Conservation (phyloP, 345 rosid species). For the Excoecaria cochinchinensis region DNA sequence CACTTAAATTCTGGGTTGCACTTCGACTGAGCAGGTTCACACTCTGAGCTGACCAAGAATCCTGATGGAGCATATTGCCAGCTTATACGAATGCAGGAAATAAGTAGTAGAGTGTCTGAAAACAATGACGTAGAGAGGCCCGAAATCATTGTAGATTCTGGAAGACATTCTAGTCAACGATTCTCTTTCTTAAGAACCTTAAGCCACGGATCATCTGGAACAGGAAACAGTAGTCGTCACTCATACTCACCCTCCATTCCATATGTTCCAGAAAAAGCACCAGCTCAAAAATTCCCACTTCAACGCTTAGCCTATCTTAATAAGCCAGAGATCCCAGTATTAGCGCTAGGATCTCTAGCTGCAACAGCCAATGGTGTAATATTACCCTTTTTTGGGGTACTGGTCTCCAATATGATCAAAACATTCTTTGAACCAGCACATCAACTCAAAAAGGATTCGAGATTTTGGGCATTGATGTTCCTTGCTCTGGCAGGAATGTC, state of each 20-base stretch:
- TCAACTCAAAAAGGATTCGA: not conserved
- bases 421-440: constrained; percentile 17
- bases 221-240: constrained; percentile 8
- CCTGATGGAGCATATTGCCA: constrained; percentile 23
- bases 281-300: constrained; percentile 2
- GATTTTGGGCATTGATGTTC: constrained; percentile 12
- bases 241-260: constrained; percentile 13
- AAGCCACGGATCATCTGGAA: constrained; percentile 16
- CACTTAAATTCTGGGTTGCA: not conserved
- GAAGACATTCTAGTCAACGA: constrained; percentile 13
- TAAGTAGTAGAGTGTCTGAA: not conserved
- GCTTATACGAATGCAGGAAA: constrained; percentile 14
- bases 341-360: constrained; percentile 2
- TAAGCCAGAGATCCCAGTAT: constrained; percentile 17
- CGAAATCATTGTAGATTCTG: constrained; percentile 11
- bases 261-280: not conserved
- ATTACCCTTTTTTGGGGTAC: constrained; percentile 15
- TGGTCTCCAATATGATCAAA: constrained; percentile 10
- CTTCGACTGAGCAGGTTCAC: constrained; percentile 10
- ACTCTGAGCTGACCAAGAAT: constrained; percentile 6
- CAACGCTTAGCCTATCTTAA: constrained; percentile 16
- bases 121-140: not conserved
- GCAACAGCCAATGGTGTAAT: constrained; percentile 12
- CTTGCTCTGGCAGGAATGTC: not conserved
- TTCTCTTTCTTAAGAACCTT: constrained; percentile 7